A percentile compares a stretch with the other conserved stretches of the same genome.
These are phyloP conservation scores for Dryas integrifolia DNA, from an alignment of 331 rosid species.

Conservation along the genomic window DNA sequence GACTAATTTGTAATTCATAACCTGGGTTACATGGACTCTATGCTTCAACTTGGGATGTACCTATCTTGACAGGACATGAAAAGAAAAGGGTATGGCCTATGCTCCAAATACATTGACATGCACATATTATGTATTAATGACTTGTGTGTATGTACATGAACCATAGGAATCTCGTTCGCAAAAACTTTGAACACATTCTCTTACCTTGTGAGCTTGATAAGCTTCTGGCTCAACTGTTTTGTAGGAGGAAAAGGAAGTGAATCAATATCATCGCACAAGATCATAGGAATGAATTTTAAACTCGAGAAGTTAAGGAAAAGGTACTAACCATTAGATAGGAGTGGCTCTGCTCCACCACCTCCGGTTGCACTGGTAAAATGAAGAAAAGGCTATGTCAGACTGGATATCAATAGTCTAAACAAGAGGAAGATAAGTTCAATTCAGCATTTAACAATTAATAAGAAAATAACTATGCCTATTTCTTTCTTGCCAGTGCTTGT, in stretches of 20 bases:
- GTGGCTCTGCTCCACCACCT: conserved; percentile 38
- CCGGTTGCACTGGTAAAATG: conserved; percentile 64
- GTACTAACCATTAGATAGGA: conserved; percentile 77
- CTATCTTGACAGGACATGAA: neutral
- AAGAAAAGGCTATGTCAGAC: conserved; percentile 22
- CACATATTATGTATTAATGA: neutral
- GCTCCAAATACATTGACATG: neutral
- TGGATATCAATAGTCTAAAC: neutral
- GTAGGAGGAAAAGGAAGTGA: conserved; percentile 9
- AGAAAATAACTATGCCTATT: neutral
- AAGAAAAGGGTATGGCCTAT: neutral
- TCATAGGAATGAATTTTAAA: conserved; percentile 22
- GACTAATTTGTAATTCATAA: too few relatives aligned
- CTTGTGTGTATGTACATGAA: neutral
- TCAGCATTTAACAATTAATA: neutral
- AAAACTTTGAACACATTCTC: conserved; percentile 20
- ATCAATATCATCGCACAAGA: conserved; percentile 22
- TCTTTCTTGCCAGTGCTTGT: neutral
- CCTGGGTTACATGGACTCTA: neutral
- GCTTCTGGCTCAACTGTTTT: conserved; percentile 68
- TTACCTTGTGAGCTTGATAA: conserved; percentile 82
- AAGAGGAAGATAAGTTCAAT: neutral
- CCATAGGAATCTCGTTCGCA: neutral
- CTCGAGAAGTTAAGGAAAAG: conserved; percentile 29
- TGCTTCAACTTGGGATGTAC: neutral